These are phyloP conservation scores for Leucocoprinus leucothites DNA, from an alignment of 768 basidiomycete species.

Conservation along the genomic window DNA sequence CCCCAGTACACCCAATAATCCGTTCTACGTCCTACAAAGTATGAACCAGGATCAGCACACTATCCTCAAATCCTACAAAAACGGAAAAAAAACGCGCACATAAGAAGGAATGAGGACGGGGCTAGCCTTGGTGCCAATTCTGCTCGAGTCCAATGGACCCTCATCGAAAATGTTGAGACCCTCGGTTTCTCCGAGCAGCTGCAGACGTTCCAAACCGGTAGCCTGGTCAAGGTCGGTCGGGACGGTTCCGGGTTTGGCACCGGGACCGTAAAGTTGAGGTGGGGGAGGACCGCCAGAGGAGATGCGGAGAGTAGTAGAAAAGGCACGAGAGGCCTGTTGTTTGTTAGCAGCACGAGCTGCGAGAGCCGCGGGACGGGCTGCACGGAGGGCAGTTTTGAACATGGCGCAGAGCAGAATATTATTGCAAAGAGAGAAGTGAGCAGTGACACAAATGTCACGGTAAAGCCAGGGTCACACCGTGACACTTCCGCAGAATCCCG, in stretches of 20 bases:
- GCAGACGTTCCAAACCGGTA: constrained; percentile 95
- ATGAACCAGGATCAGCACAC: constrained; percentile 1
- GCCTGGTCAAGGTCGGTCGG: constrained; percentile 88
- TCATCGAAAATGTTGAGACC: constrained; percentile 90
- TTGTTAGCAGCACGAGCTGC: constrained; percentile 36
- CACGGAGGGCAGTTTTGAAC: constrained; percentile 45
- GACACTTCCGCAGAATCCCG: constrained; percentile 31
- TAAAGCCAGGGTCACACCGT: constrained; percentile 18
- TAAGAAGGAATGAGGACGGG: constrained; percentile 86
- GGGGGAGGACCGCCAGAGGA: constrained; percentile 55
- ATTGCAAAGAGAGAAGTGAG: constrained; percentile 16
- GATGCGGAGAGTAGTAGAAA: constrained; percentile 55
- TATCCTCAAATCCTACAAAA: constrained; percentile 3
- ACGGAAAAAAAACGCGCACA: constrained; percentile 47
- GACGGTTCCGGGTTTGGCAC: constrained; percentile 69
- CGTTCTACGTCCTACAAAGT: constrained; percentile 67
- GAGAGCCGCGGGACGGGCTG: constrained; percentile 39
- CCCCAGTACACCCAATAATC: constrained; percentile 91
- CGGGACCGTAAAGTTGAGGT: constrained; percentile 68
- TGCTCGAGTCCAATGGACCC: constrained; percentile 77
- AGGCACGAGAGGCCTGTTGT: constrained; percentile 43
- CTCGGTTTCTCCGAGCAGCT: constrained; percentile 84
- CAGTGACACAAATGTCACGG: constrained; percentile 19
- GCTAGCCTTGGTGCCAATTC: constrained; percentile 82
- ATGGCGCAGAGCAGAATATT: constrained; percentile 25